Evolutionary conservation across 768 basidiomycete genomes (phyloP).

Genomic region (Holtermannia corniformis): DNA sequence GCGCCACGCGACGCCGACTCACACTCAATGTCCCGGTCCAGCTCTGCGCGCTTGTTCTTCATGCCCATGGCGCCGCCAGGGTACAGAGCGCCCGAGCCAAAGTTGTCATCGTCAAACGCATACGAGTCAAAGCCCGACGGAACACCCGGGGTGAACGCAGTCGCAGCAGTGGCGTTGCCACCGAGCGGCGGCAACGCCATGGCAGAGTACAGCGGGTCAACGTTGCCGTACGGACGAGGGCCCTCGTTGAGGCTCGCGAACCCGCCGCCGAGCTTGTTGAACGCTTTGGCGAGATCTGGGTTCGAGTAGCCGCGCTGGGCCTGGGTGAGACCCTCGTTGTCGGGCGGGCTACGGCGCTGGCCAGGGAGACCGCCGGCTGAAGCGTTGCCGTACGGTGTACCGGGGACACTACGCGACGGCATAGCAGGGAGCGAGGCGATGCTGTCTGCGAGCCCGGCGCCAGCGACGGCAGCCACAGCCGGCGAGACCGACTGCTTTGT

Average conservation of each 20-base stretch:
- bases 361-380: conserved; percentile 11
- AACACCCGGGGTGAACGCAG: conserved; percentile 14
- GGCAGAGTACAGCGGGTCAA: conserved; percentile 25
- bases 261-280: conserved; percentile 33
- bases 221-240: conserved; percentile 23
- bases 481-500: too few species aligned
- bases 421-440: conserved; percentile 40
- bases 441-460: conserved; percentile 36
- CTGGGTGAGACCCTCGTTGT: conserved; percentile 24
- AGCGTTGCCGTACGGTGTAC: conserved; percentile 37
- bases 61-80: conserved; percentile 50
- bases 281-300: conserved; percentile 42
- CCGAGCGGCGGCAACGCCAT: conserved; percentile 7
- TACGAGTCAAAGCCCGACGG: conserved; percentile 27
- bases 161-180: conserved; percentile 4
- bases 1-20: conserved; percentile 20
- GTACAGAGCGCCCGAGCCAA: conserved; percentile 41
- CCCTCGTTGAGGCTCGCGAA: conserved; percentile 24
- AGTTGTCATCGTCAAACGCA: conserved; percentile 40
- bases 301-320: conserved; percentile 39
- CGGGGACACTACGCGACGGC: conserved; percentile 40
- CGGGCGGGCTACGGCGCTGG: conserved; percentile 19
- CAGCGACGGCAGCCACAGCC: conserved; percentile 2
- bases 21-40: conserved; percentile 67
- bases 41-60: conserved; percentile 88